Base-by-base conservation (phyloP, 345 rosid genomes). In the Acer negundo region DNA sequence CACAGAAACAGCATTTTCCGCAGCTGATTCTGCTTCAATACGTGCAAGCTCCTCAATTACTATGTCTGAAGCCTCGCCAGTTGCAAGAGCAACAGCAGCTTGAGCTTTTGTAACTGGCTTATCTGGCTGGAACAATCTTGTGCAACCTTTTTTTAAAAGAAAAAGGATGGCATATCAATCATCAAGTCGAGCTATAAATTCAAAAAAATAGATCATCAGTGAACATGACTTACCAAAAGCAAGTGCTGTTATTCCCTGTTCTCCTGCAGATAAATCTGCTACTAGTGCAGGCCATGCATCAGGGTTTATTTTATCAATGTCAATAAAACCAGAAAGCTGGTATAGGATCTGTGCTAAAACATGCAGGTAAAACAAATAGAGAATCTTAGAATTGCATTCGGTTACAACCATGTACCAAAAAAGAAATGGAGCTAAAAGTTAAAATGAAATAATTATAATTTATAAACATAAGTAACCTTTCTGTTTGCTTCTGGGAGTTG, bases 31-130 rank as follows among this genome's bases (percentile, higher is more conserved):
- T 62, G 99, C 98, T 86, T 92, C 97, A 22, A 92, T 90, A 58
- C 95, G 98, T 58, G 97, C 90, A 77, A 96, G 90, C 83, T 96
- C 98, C 85, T 96, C 98, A 40, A 86, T 85, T 24, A 93, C 97
- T 63, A 83, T 28, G 6, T 92, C 98, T 62, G 92, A 83, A 81
- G 91, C 93, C 80, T 96, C 98, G 44, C 98, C 95, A 62, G 80
- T 87, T 20, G 97, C 92, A 79, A 96, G 92, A 78, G 99, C 95
- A 62, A 87, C 84, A n/a, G 98, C 98, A 64, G 94, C 90, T 87
- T 96, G 99, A 70, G 97, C 95, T 78, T 96, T 96, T 75, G 98
- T 96, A 73, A 93, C 97, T 22, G 99, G 97, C 85, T 93, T 95
- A 78, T 81, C 79, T 13, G 99, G 99, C 85, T 91, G 98, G 87